Percentiles rank a stretch among this genome's conserved stretches.
phyloP scores from a whole-genome alignment of 495 filamentous ascomycete genomes.

The Xylaria scruposa region DNA sequence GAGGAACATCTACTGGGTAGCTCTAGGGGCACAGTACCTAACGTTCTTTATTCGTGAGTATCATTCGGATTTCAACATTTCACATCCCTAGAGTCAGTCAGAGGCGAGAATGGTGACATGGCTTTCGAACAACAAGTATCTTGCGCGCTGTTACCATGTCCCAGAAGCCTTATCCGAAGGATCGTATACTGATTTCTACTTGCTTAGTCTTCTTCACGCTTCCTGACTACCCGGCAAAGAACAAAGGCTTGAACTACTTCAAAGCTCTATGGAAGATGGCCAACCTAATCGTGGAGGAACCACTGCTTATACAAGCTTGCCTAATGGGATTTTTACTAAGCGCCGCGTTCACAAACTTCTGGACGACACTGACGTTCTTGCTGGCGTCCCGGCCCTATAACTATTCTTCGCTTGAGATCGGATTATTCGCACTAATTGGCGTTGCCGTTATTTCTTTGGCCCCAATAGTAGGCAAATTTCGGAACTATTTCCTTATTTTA shows the following conservation, averaged over 20 bases:
- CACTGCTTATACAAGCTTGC: conserved; percentile 66
- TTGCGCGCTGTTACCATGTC: background rate
- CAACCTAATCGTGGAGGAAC: conserved; percentile 61
- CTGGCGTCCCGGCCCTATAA: conserved; percentile 70
- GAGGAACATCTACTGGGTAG: conserved; percentile 78
- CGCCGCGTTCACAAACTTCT: conserved; percentile 43
- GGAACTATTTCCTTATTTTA: too few species aligned
- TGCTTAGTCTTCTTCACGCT: conserved; percentile 67
- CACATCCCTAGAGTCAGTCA: background rate
- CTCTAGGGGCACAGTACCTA: conserved; percentile 71
- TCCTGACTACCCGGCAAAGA: conserved; percentile 77
- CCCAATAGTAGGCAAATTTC: conserved; percentile 49
- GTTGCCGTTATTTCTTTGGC: conserved; percentile 69
- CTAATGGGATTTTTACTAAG: conserved; percentile 42
- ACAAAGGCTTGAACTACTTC: conserved; percentile 69
- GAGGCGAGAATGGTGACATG: background rate
- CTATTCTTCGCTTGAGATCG: conserved; percentile 71
- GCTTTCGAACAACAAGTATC: background rate
- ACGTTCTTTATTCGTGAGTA: conserved; percentile 60
- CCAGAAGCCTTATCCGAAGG: background rate
- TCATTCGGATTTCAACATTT: background rate
- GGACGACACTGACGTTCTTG: conserved; percentile 82
- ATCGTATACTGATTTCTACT: background rate
- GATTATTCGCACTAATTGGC: conserved; percentile 80
- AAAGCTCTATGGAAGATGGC: conserved; percentile 68